Evolutionary conservation across 2,329 filamentous ascomycete genomes (phyloP).

Genomic region (Neospermospora avenae): DNA sequence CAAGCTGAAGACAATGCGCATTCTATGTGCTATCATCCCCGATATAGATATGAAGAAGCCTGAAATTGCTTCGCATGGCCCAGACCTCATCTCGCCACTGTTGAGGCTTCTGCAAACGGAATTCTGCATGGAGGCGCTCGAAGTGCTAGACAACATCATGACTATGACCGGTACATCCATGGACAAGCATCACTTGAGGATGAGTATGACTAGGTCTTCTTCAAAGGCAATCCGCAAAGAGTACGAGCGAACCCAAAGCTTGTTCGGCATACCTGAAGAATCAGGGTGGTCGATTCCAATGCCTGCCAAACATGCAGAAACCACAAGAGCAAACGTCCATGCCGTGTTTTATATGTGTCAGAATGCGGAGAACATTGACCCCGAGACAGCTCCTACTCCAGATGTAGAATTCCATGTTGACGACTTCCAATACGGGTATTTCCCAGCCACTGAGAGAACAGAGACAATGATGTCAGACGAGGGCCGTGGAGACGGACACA

Average conservation of each 20-base stretch:
- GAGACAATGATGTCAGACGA: slow-evolving; percentile 90
- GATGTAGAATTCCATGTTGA: slow-evolving; percentile 91
- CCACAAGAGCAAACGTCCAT: slow-evolving; percentile 88
- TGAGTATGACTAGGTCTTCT: slow-evolving; percentile 94
- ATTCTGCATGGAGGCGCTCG: slow-evolving; percentile 86
- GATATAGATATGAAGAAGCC: slow-evolving; percentile 90
- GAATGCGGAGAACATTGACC: slow-evolving; percentile 54
- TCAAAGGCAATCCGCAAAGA: slow-evolving; percentile 87
- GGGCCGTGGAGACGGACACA: slow-evolving; percentile 62
- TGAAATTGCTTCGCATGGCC: slow-evolving; percentile 85
- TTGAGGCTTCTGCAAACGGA: slow-evolving; percentile 87
- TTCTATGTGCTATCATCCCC: slow-evolving; percentile 80
- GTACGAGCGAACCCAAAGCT: slow-evolving; percentile 87
- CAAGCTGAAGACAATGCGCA: slow-evolving; percentile 87
- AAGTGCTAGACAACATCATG: slow-evolving; percentile 93
- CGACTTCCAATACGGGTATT: slow-evolving; percentile 66
- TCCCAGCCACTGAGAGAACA: slow-evolving; percentile 61
- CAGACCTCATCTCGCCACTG: slow-evolving; percentile 91
- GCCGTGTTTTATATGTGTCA: slow-evolving; percentile 94
- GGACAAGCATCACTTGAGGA: slow-evolving; percentile 90
- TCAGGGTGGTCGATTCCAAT: slow-evolving; percentile 96
- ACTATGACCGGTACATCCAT: slow-evolving; percentile 88
- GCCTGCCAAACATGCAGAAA: slow-evolving; percentile 82
- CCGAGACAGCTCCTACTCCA: slow-evolving; percentile 66
- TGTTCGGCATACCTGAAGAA: slow-evolving; percentile 95